Base-by-base conservation (phyloP, 78 protist genomes). In the Tieghemostelium lacteum region DNA sequence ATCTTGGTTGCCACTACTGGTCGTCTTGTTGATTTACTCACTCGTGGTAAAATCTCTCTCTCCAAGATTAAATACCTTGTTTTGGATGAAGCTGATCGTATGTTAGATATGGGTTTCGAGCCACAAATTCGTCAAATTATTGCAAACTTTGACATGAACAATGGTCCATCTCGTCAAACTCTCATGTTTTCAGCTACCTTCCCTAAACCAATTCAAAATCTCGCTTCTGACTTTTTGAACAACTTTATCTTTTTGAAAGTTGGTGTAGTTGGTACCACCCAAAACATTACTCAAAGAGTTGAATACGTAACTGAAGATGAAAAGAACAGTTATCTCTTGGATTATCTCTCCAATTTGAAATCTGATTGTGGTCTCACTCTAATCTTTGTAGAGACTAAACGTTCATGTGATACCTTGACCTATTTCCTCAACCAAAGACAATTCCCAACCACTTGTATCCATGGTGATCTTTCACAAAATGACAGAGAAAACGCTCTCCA, bases 51-150 rank as follows among this genome's bases (percentile, higher is more conserved):
- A 50, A 95, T 98, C 6, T 37, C 87, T n/a, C 78, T 99, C 19
- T 4, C 76, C 22, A 0, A 28, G n/a, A 60, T 93, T 49, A 88
- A 87, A 72, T 96, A 80, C 85, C 72, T 98, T 45, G 86, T 95
- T 2, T 94, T 98, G 31, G 99, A 99, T 80, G 99, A 98, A 93
- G 99, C 99, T 20, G 99, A 99, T 67, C 98, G 99, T 86, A 92
- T 99, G 99, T 94, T 99, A 34, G 99, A 99, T 92, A 99, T 99
- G 99, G 99, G 99, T 37, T 98, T 98, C 64, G 99, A 97, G 93
- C 99, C 99, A 33, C 99, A 97, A 83, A 98, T 98, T 63, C 96
- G 99, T 39, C 88, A 73, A 20, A 98, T 99, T 54, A 97, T 97
- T 26, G 95, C 94, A 55, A 67, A 89, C 52, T 75, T 76, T 20